Percentiles rank a stretch among this genome's conserved stretches.
Conservation (phyloP, 768 basidiomycete species). For the Phlebiopsis gigantea region DNA sequence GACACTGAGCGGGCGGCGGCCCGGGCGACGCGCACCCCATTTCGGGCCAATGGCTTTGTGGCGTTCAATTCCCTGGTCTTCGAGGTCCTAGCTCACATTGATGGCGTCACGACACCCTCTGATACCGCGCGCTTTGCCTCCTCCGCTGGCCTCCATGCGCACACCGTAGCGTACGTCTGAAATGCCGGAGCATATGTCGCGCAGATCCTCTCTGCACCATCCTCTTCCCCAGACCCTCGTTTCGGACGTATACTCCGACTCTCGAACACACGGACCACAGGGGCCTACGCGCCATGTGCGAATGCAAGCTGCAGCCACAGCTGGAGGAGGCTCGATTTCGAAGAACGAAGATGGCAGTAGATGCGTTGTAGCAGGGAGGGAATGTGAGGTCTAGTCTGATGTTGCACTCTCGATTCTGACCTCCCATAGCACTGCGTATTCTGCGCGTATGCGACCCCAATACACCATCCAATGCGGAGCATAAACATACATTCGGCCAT, state of each 20-base stretch:
- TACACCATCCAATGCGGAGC: conserved; percentile 32
- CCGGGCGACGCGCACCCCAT: not conserved
- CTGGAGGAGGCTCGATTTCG: conserved; percentile 63
- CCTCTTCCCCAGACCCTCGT: conserved; percentile 7
- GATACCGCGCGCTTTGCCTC: not conserved
- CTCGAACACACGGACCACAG: conserved; percentile 38
- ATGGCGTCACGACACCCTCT: not conserved
- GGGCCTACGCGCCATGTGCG: conserved; percentile 51
- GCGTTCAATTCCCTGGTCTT: not conserved
- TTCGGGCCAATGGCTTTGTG: not conserved
- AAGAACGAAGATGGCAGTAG: conserved; percentile 60
- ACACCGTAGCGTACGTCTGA: not conserved
- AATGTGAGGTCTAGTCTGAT: conserved; percentile 43
- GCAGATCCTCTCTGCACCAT: conserved; percentile 16
- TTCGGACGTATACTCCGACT: conserved; percentile 34
- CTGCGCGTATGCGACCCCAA: conserved; percentile 51
- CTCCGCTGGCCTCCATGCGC: not conserved
- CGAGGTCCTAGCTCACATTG: not conserved
- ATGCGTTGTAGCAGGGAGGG: conserved; percentile 75
- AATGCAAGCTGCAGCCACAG: conserved; percentile 50
- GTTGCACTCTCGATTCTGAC: conserved; percentile 39
- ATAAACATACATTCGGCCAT: conserved; percentile 47
- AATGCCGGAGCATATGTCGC: conserved; percentile 6
- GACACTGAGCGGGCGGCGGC: not conserved
- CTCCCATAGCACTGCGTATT: conserved; percentile 23